Percentiles rank a stretch among this genome's conserved stretches.
Conservation (phyloP, 495 filamentous ascomycete species). For the Aspergillus olivimuriae region DNA sequence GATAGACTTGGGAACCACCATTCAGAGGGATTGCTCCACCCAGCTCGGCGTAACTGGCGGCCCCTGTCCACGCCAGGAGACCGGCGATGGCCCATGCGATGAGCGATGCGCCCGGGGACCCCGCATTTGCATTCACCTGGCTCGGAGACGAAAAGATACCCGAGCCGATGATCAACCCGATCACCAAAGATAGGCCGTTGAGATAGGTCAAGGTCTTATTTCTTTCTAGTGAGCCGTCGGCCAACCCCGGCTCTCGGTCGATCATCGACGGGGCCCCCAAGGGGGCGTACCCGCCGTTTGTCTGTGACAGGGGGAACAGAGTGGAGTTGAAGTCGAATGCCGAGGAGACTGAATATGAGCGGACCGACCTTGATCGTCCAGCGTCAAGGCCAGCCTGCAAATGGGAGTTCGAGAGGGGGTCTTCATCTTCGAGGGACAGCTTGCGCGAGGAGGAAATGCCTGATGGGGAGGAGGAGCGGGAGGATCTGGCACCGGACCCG, state of each 20-base stretch:
- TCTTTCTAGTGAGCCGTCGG: conserved; percentile 69
- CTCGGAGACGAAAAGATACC: conserved; percentile 95
- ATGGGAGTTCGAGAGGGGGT: conserved; percentile 62
- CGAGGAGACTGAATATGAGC: conserved; percentile 83
- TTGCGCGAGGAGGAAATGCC: conserved; percentile 88
- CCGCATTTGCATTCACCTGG: conserved; percentile 88
- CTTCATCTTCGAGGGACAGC: conserved; percentile 80
- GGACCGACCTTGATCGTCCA: conserved; percentile 44
- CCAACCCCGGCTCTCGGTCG: conserved; percentile 39
- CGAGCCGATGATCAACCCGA: conserved; percentile 93
- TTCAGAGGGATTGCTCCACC: conserved; percentile 95
- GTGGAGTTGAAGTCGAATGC: conserved; percentile 91
- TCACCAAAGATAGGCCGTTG: conserved; percentile 84
- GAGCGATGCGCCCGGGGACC: conserved; percentile 84
- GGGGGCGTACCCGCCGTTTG: conserved; percentile 73
- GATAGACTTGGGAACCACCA: conserved; percentile 86
- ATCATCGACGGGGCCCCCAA: conserved; percentile 62
- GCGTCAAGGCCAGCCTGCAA: conserved; percentile 35
- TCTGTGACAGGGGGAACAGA: conserved; percentile 87
- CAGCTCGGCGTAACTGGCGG: conserved; percentile 91
- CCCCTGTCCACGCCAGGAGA: conserved; percentile 90
- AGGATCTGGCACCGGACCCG: conserved; percentile 48
- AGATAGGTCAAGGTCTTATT: conserved; percentile 93
- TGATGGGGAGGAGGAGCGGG: conserved; percentile 68
- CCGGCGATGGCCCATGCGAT: conserved; percentile 90